Conservation (phyloP, 1,284 basidiomycete genomes). For the Rhodotorula sp. region DNA sequence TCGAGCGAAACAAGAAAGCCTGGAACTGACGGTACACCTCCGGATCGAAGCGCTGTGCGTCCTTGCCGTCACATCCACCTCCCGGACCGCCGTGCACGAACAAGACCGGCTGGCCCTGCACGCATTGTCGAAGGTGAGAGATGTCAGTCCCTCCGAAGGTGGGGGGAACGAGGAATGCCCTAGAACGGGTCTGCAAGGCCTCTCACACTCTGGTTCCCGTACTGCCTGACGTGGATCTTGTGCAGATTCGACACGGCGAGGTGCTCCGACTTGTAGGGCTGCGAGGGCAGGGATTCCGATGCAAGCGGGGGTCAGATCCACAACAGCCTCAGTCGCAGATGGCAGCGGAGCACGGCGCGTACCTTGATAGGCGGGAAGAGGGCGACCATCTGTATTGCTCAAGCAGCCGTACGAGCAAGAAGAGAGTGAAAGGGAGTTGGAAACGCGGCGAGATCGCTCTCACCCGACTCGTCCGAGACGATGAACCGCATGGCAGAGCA, state of each 20-base stretch:
- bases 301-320: background rate
- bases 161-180: background rate
- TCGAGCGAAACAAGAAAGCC: background rate
- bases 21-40: slow-evolving; percentile 9
- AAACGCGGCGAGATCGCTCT: background rate
- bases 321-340: background rate
- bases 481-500: background rate
- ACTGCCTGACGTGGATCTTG: slow-evolving; percentile 43
- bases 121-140: background rate
- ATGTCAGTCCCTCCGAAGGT: background rate
- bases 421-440: background rate
- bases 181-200: too few relatives aligned
- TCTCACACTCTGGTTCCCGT: slow-evolving; percentile 37
- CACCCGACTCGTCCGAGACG: background rate
- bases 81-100: slow-evolving; percentile 73
- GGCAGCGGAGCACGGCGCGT: background rate
- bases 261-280: slow-evolving; percentile 38
- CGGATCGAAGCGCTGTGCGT: slow-evolving; percentile 47
- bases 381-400: slow-evolving; percentile 1
- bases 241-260: slow-evolving; percentile 44
- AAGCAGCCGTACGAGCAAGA: background rate
- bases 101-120: slow-evolving; percentile 56
- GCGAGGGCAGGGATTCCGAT: background rate
- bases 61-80: slow-evolving; percentile 63
- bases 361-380: slow-evolving; percentile 33